Evolutionary conservation across 148 eudicot species (phyloP), one percentile per base, ranked within the genome.

Genomic region (Bassia scoparia): DNA sequence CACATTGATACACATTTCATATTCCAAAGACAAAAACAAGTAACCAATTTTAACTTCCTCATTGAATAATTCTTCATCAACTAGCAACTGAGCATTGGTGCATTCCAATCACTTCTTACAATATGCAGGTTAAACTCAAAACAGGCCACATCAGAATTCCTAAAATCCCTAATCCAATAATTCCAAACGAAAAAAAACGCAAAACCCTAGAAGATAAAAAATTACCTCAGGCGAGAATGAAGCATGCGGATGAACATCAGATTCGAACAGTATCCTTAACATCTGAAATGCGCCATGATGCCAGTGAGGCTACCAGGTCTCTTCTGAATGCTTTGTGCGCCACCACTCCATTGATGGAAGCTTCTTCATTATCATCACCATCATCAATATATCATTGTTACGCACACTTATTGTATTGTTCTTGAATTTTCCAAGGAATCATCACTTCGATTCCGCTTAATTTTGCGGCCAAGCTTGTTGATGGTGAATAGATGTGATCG

Each of bases 221-320:
- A 76, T 44, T 2, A 92, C 98, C 98, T 94, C 96, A 56, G 98
- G 34, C 97, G 91, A 71, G 98, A 74, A 67, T 94, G 98, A 31
- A 94, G 98, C 96, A 91, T 86, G 53, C 87, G 85, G 85, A 56
- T 88, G 92, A 44, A 94, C 87, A 54, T 91, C 93, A 11, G 98
- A 94, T 82, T n/a, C 95, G 89, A 65, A 94, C 80, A 48, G 82
- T 83, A 17, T 91, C 96, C 56, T 81, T 85, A 72, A 91, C 93
- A 43, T 94, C 96, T 91, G 98, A 61, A 94, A 94, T 18, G 93
- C 97, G 12, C 98, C 88, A 61, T 94, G 98, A 75, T 94, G 98
- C 98, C 98, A 94, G 73, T 90, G 90, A 67, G 96, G 89, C 90
- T 91, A 11, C 97, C 97, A 15, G 95, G 70, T 91, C 97, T 74